These are phyloP conservation scores for Lentinula edodes DNA, from an alignment of 768 basidiomycete species.

Conservation along the genomic window DNA sequence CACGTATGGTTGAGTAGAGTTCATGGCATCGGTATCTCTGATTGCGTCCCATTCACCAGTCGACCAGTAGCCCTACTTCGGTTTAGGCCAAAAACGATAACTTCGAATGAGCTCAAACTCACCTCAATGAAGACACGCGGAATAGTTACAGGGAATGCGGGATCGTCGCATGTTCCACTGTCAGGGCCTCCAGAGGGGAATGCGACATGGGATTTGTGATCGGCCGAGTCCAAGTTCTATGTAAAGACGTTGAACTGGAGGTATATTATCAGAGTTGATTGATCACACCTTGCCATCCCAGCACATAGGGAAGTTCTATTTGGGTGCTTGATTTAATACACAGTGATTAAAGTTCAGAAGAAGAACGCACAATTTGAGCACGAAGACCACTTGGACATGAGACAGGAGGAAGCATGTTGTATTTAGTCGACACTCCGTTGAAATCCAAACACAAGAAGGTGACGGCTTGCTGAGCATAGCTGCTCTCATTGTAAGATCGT, in stretches of 20 bases:
- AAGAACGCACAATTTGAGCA: slow-evolving; percentile 38
- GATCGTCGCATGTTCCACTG: slow-evolving; percentile 41
- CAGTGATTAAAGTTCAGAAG: not conserved
- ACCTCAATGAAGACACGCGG: slow-evolving; percentile 52
- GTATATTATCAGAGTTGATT: not conserved
- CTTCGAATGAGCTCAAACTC: not conserved
- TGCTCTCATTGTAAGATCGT: slow-evolving; percentile 40
- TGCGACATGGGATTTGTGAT: slow-evolving; percentile 49
- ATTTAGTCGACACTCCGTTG: slow-evolving; percentile 30
- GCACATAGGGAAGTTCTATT: slow-evolving; percentile 47
- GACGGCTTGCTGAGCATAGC: slow-evolving; percentile 40
- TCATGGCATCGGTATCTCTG: slow-evolving; percentile 34
- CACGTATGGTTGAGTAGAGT: slow-evolving; percentile 48
- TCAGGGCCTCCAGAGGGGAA: slow-evolving; percentile 43
- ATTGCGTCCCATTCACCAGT: slow-evolving; percentile 27
- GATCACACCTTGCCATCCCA: slow-evolving; percentile 46
- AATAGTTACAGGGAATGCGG: slow-evolving; percentile 37
- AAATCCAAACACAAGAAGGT: slow-evolving; percentile 46
- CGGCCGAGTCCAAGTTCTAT: slow-evolving; percentile 39
- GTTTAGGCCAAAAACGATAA: not conserved
- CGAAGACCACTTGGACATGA: slow-evolving; percentile 43
- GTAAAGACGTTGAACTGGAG: not conserved
- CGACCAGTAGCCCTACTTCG: slow-evolving; percentile 38
- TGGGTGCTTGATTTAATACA: not conserved
- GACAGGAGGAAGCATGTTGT: slow-evolving; percentile 32